These are phyloP conservation scores for Flaveria linearis DNA, from an alignment of 129 eudicot genomes.

Conservation along the genomic window DNA sequence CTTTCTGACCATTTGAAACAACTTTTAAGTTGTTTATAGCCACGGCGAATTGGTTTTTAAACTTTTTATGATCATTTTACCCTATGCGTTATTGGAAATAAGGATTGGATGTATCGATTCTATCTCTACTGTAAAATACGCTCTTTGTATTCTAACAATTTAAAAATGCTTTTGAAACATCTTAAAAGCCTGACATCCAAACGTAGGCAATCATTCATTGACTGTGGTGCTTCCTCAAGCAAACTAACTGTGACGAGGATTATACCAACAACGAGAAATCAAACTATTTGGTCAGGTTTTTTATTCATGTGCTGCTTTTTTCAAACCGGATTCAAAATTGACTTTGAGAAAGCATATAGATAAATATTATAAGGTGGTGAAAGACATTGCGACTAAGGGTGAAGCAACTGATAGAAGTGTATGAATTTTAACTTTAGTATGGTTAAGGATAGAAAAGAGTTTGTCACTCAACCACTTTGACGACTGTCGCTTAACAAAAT, in stretches of 20 bases:
- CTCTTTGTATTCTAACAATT: no score
- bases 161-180: no score
- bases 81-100: no score
- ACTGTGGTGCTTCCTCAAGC: background rate
- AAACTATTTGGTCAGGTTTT: background rate
- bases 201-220: background rate
- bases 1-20: no score
- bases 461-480: no score
- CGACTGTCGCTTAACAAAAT: no score
- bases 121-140: background rate
- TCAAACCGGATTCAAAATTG: background rate
- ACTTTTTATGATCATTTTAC: no score
- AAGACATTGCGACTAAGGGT: background rate
- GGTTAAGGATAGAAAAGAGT: background rate
- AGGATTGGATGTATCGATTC: no score
- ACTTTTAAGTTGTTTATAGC: no score
- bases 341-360: background rate
- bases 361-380: background rate
- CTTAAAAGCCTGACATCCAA: no score
- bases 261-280: no score
- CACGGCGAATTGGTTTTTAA: no score
- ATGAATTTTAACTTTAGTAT: background rate
- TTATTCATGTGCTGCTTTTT: background rate
- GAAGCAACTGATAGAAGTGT: background rate
- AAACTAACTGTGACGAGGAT: background rate